These are phyloP conservation scores for Juglanconis sp. DNA, from an alignment of 2,329 filamentous ascomycete species.

Conservation along the genomic window DNA sequence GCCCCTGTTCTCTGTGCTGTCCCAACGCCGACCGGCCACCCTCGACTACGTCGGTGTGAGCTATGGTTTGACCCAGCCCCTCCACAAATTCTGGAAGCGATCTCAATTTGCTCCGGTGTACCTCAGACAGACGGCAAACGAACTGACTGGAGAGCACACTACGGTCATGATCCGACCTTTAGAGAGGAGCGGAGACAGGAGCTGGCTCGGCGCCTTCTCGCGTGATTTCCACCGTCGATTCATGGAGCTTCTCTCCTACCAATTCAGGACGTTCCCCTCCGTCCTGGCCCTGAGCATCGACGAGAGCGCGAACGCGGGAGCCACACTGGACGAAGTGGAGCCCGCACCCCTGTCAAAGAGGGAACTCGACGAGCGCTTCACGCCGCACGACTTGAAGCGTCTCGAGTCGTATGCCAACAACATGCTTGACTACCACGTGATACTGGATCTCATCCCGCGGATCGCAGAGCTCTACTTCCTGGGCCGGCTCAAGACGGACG, in stretches of 20 bases:
- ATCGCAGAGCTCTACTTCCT: constrained; percentile 84
- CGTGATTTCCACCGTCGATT: constrained; percentile 96
- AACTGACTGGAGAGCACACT: constrained; percentile 94
- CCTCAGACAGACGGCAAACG: constrained; percentile 88
- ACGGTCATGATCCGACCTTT: constrained; percentile 94
- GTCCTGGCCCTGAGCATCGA: constrained; percentile 81
- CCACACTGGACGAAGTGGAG: constrained; percentile 57
- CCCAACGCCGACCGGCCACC: constrained; percentile 72
- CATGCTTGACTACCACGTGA: constrained; percentile 96
- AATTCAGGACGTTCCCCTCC: constrained; percentile 80
- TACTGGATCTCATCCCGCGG: constrained; percentile 83
- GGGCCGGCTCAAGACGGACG: constrained; percentile 62
- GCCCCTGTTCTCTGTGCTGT: constrained; percentile 83
- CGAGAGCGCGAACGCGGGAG: constrained; percentile 74
- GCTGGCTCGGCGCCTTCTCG: constrained; percentile 88
- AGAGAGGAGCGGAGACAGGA: constrained; percentile 61
- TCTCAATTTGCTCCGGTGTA: constrained; percentile 85
- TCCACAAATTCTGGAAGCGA: constrained; percentile 98
- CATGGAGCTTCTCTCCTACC: constrained; percentile 82
- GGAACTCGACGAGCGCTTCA: constrained; percentile 74
- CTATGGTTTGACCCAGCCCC: constrained; percentile 80
- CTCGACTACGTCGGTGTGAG: constrained; percentile 95
- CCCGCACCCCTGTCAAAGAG: constrained; percentile 62
- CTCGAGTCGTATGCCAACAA: constrained; percentile 95
- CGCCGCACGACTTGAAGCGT: constrained; percentile 91